Base-by-base conservation (phyloP, 225 moss, liverwort and hornwort genomes). In the Pleurozium schreberi region DNA sequence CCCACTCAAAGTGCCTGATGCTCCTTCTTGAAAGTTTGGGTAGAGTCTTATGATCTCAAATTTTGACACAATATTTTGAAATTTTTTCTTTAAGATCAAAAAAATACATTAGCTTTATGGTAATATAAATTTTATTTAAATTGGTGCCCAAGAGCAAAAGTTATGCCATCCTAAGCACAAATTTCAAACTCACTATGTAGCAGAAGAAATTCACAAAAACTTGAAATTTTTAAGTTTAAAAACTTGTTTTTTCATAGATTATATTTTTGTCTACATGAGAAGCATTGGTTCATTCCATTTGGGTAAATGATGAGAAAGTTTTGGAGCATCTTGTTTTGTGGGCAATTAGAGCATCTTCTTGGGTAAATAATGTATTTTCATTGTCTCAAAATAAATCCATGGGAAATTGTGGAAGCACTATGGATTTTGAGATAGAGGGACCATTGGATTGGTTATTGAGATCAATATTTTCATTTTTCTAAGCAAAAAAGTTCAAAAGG, bases 1-100 rank as follows among this genome's bases (percentile, higher is more conserved):
- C 0, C n/a, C 7, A n/a, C n/a, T n/a, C 4, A 4, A n/a, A 57
- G n/a, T n/a, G 25, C 13, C 8, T 4, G 38, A 10, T 38, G 22
- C 14, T 13, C 8, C 10, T 4, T 10, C 2, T n/a, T 0, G 8
- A 78, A 55, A 23, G 36, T 52, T 77, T 23, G 53, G 23, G 14
- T 14, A 9, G 53, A 9, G 9, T 55, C 22, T 3, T 52, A 14
- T 8, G 9, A 53, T 53, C 53, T 53, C 53, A 52, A 53, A 22
- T 52, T 53, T 23, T 76, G 13, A 9, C 7, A 9, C 5, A 9
- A 5, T 34, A 50, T 75, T 75, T 33, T 33, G 12, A 14, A 76
- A 13, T 0, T 33, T 49, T 22, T 53, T 34, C 11, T 52, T 22
- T n/a, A 36, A 14, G 12, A 53, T 28, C 10, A 8, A 20, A 36